Conservation (phyloP, 225 moss, liverwort and hornwort species). For the Antitrichia curtipendula region DNA sequence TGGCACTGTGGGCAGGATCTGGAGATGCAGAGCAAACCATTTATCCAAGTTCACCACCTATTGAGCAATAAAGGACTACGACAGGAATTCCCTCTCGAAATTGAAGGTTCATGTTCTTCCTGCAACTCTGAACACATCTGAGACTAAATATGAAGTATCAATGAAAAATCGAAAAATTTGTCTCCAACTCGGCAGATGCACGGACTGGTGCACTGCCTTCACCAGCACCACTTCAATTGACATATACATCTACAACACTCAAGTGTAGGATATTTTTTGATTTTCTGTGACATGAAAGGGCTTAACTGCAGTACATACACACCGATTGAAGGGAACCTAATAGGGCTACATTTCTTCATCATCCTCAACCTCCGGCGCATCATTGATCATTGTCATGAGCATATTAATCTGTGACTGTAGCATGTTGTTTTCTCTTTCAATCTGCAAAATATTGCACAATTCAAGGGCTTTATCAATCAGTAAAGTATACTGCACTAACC, state of each 20-base stretch:
- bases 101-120: slow-evolving; percentile 32
- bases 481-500: not conserved
- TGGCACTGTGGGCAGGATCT: slow-evolving; percentile 20
- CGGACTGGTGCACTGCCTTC: slow-evolving; percentile 12
- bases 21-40: slow-evolving; percentile 13
- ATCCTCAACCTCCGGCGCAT: slow-evolving; percentile 61
- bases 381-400: slow-evolving; percentile 91
- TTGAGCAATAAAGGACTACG: not conserved
- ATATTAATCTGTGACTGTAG: slow-evolving; percentile 85
- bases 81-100: slow-evolving; percentile 28
- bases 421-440: slow-evolving; percentile 79
- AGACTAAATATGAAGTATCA: slow-evolving; percentile 18
- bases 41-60: slow-evolving; percentile 18
- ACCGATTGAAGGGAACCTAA: slow-evolving; percentile 1
- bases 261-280: slow-evolving; percentile 16
- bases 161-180: slow-evolving; percentile 28
- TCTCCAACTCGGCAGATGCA: slow-evolving; percentile 20
- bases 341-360: slow-evolving; percentile 42
- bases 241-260: slow-evolving; percentile 37
- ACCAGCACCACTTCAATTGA: slow-evolving; percentile 30
- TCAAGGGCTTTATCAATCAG: not conserved
- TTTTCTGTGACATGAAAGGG: slow-evolving; percentile 10
- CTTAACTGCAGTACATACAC: slow-evolving; percentile 15
- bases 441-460: slow-evolving; percentile 15
- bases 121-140: slow-evolving; percentile 17